Evolutionary conservation across 192 early-diverging fungal genomes (phyloP), one percentile per base, ranked within the genome.

Genomic region (Linnemannia schmuckeri): DNA sequence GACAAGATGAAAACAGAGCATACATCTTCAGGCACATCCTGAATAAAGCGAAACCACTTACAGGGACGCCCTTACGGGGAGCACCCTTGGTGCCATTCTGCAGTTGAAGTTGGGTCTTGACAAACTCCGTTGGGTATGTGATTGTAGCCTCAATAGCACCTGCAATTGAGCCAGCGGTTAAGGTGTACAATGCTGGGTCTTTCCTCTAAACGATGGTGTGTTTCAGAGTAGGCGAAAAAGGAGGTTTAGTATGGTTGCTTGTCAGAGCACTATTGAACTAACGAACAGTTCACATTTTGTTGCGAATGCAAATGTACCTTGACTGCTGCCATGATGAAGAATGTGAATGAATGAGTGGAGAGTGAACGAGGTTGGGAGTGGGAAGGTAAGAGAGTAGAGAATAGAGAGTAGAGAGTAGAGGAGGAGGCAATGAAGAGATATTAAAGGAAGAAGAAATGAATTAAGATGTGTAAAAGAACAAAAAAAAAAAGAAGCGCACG

Each of bases 81-180:
- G 75, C 79, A 3, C 85, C 79, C 35, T 78, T 88, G 52, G 82
- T 22, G 24, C 88, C 89, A 35, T 92, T 91, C 68, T 98, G 97
- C 17, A 99, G 92, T 89, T 99, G 98, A 74, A 99, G 91, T 80
- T 96, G 97, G 12, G 98, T 99, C 83, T 99, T 99, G 77, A 98
- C 94, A 85, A 96, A 97, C 90, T 98, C 97, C 0, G 97, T 98
- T 2, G 98, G 98, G 83, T 99, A 99, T 33, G 98, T 99, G 12
- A 94, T 90, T 4, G 94, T 94, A 13, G 94, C 97, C 88, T 99
- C 98, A 70, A 99, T 92, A 5, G 94, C 96, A 35, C 98, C 98
- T 17, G 97, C 97, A 70, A 97, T 84, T 6, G 94, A 92, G 5
- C 98, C 98, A 1, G 97, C 96, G 1, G 94, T 40, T 57, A 99